Evolutionary conservation across 2,329 filamentous ascomycete species (phyloP).

Genomic region (Chlorencoelia australis): DNA sequence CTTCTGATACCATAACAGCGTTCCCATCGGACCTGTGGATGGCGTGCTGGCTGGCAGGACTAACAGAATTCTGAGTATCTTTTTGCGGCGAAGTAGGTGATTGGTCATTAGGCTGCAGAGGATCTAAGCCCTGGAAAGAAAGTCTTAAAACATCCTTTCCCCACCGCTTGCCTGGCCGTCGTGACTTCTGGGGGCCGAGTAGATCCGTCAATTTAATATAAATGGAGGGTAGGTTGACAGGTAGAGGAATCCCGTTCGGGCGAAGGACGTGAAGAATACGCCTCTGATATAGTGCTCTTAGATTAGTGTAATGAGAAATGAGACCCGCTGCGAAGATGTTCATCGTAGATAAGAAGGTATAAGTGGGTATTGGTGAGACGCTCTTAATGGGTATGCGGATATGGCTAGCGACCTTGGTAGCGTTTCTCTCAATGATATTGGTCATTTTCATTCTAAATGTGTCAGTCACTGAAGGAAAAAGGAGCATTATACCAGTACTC

Average conservation of each 20-base stretch:
- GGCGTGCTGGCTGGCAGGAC: background rate
- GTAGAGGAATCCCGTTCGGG: conserved; percentile 17
- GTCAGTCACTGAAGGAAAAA: conserved; percentile 3
- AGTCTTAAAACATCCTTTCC: conserved; percentile 49
- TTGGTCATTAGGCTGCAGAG: conserved; percentile 1
- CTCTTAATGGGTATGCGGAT: conserved; percentile 21
- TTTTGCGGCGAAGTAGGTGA: background rate
- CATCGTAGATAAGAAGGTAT: conserved; percentile 27
- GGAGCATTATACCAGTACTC: conserved; percentile 5
- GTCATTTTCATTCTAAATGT: conserved; percentile 7
- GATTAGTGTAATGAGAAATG: conserved; percentile 30
- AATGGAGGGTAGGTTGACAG: conserved; percentile 23
- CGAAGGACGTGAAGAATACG: conserved; percentile 19
- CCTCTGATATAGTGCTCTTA: conserved; percentile 25
- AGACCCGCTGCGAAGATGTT: conserved; percentile 29
- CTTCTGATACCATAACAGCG: conserved; percentile 24
- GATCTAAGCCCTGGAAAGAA: conserved; percentile 35
- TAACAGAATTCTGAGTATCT: background rate
- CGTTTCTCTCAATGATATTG: conserved; percentile 8
- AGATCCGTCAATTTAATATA: conserved; percentile 21
- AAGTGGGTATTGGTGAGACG: conserved; percentile 21
- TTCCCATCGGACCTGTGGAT: conserved; percentile 10
- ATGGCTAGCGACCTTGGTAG: conserved; percentile 14
- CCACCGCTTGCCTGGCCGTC: conserved; percentile 34
- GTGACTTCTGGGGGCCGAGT: conserved; percentile 14